phyloP scores from a whole-genome alignment of 2,329 filamentous ascomycete genomes.

The Gnomoniopsis smithogilvyi region DNA sequence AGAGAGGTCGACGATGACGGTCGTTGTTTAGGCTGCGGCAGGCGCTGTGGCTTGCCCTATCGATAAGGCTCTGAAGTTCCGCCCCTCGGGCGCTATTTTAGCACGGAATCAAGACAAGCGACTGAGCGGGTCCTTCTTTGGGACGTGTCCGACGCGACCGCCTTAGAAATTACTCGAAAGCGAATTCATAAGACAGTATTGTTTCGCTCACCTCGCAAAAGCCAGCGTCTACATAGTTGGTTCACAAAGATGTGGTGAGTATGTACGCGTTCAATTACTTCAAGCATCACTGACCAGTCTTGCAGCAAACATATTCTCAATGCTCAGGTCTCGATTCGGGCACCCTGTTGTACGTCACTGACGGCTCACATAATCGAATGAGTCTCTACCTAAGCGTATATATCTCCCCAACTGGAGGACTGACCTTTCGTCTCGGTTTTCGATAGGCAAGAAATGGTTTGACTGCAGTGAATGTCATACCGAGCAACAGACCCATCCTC shows the following conservation, averaged over 20 bases:
- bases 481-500: constrained; percentile 73
- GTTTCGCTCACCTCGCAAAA: background rate
- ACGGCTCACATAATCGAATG: background rate
- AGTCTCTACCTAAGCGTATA: background rate
- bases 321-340: constrained; percentile 93
- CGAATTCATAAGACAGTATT: background rate
- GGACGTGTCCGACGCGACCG: constrained; percentile 14
- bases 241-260: constrained; percentile 18
- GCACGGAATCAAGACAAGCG: background rate
- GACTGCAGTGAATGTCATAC: constrained; percentile 94
- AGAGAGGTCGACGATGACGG: background rate
- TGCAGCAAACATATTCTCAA: constrained; percentile 95
- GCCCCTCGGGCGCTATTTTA: background rate
- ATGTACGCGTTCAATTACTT: background rate
- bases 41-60: background rate
- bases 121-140: background rate
- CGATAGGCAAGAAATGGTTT: constrained; percentile 91
- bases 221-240: background rate
- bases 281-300: background rate
- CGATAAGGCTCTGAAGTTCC: constrained; percentile 6
- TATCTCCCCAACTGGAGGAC: background rate
- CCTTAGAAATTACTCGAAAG: constrained; percentile 9
- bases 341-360: constrained; percentile 76
- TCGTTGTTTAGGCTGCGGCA: background rate
- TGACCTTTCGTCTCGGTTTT: background rate